phyloP scores from a whole-genome alignment of 164 flowering plant species.

The Magnolia changhungtana region DNA sequence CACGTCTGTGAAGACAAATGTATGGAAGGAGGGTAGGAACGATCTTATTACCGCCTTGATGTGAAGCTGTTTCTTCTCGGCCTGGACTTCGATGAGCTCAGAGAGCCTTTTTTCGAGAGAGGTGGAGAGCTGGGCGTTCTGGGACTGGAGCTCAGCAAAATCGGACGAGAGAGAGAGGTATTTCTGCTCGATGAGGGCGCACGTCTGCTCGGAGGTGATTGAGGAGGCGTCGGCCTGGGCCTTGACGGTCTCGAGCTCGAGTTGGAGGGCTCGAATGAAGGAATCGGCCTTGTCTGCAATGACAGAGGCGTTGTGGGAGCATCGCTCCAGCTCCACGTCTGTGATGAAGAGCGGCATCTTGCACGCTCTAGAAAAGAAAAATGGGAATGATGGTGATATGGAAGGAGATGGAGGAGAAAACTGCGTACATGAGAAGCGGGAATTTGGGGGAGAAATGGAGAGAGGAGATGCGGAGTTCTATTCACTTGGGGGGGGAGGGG shows the following conservation, averaged over 20 bases:
- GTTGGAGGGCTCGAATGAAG: conserved; percentile 45
- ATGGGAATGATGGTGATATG: neutral
- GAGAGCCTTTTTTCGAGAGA: conserved; percentile 45
- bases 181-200: conserved; percentile 81
- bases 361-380: neutral
- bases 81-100: conserved; percentile 56
- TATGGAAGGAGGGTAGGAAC: neutral
- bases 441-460: neutral
- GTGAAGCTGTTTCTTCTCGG: conserved; percentile 68
- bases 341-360: conserved; percentile 80
- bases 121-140: conserved; percentile 43
- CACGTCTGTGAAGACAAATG: too few species aligned
- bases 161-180: conserved; percentile 68
- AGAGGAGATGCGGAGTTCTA: neutral
- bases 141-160: conserved; percentile 49
- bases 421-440: neutral
- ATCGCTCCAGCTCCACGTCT: conserved; percentile 64
- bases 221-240: conserved; percentile 86
- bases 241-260: conserved; percentile 57
- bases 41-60: conserved; percentile 38
- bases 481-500: neutral
- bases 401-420: neutral
- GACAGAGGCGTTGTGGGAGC: conserved; percentile 35
- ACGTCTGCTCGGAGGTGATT: conserved; percentile 85
- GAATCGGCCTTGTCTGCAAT: conserved; percentile 78